Percentiles rank a stretch among this genome's conserved stretches.
Evolutionary conservation across 257 asterid genomes (phyloP).

Genomic region (Gentiana dahurica): DNA sequence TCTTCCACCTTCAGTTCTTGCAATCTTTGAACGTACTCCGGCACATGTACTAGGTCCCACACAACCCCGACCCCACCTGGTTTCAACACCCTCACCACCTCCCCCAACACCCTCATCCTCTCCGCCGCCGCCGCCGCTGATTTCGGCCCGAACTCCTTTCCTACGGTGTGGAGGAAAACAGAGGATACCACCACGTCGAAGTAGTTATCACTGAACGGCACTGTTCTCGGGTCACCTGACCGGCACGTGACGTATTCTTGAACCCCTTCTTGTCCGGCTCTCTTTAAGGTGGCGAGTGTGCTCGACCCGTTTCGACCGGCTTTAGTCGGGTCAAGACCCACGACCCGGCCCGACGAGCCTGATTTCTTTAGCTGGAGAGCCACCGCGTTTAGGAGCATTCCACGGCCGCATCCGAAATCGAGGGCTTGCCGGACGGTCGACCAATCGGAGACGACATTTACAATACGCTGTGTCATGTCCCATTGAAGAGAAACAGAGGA

Average conservation of each 20-base stretch:
- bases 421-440: slow-evolving; percentile 79
- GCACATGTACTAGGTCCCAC: slow-evolving; percentile 88
- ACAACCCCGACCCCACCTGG: slow-evolving; percentile 81
- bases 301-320: slow-evolving; percentile 6
- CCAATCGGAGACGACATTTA: slow-evolving; percentile 73
- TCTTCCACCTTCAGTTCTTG: slow-evolving; percentile 86
- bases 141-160: slow-evolving; percentile 72
- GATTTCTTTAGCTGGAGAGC: slow-evolving; percentile 86
- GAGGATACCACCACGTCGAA: slow-evolving; percentile 98
- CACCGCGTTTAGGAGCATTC: slow-evolving; percentile 81
- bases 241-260: slow-evolving; percentile 96
- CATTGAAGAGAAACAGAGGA: slow-evolving; percentile 83
- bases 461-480: slow-evolving; percentile 94
- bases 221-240: slow-evolving; percentile 73
- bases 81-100: slow-evolving; percentile 76
- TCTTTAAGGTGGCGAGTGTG: slow-evolving; percentile 51
- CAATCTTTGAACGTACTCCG: slow-evolving; percentile 73
- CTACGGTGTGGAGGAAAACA: slow-evolving; percentile 78
- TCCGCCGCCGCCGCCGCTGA: slow-evolving; percentile 88
- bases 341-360: slow-evolving; percentile 88
- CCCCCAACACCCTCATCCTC: slow-evolving; percentile 73
- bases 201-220: slow-evolving; percentile 69
- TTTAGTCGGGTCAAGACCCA: slow-evolving; percentile 54
- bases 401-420: slow-evolving; percentile 94
- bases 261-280: slow-evolving; percentile 84